Evolutionary conservation across 2,329 filamentous ascomycete species (phyloP).

Genomic region (Colletotrichum sp.): DNA sequence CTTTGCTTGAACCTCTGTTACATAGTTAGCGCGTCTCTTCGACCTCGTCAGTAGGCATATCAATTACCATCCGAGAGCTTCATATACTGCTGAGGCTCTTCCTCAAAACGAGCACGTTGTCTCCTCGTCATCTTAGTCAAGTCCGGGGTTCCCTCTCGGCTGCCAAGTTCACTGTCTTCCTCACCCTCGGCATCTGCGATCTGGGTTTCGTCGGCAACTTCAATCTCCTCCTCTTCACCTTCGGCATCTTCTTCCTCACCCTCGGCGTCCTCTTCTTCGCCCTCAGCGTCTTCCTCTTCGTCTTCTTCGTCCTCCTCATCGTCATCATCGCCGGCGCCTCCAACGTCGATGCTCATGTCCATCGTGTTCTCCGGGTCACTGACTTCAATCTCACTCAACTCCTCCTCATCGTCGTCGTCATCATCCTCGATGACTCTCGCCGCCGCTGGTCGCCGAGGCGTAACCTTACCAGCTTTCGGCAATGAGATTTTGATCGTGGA

Average conservation of each 20-base stretch:
- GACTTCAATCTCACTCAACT: constrained; percentile 27
- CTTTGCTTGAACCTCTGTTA: constrained; percentile 66
- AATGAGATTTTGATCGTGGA: constrained; percentile 22
- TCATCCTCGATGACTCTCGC: constrained; percentile 24
- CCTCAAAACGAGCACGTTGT: constrained; percentile 64
- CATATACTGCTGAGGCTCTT: constrained; percentile 59
- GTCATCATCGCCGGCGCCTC: constrained; percentile 31
- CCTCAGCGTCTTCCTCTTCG: constrained; percentile 43
- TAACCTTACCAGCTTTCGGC: constrained; percentile 19
- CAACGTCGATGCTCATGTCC: constrained; percentile 37
- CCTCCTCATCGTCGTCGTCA: constrained; percentile 23
- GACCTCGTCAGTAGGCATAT: neutral
- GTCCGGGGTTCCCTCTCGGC: constrained; percentile 56
- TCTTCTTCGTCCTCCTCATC: constrained; percentile 42
- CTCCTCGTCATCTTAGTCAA: constrained; percentile 66
- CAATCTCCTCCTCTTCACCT: constrained; percentile 45
- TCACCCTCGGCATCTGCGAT: constrained; percentile 43
- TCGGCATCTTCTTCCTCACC: constrained; percentile 7
- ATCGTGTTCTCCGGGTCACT: constrained; percentile 30
- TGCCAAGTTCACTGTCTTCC: constrained; percentile 51
- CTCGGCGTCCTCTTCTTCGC: constrained; percentile 49
- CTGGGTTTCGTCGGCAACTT: constrained; percentile 25
- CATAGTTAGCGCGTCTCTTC: constrained; percentile 9
- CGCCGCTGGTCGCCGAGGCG: constrained; percentile 19
- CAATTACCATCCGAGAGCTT: constrained; percentile 64